Conservation (phyloP, 805 yeast genomes). For the Suhomyces vadensis region DNA sequence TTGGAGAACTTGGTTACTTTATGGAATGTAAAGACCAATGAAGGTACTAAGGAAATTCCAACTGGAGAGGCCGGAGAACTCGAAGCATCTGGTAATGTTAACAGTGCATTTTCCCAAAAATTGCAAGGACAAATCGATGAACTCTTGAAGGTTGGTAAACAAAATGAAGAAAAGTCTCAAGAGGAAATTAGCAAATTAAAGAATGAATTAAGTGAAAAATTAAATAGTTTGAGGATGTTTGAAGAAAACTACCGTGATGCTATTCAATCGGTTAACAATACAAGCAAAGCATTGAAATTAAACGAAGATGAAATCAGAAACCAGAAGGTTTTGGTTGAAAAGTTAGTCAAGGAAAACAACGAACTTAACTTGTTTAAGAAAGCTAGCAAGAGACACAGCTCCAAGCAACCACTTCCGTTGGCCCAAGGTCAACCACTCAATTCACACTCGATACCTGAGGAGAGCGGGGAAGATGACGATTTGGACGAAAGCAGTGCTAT, state of each 20-base stretch:
- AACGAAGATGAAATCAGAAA: slow-evolving; percentile 71
- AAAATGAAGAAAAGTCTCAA: slow-evolving; percentile 26
- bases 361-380: slow-evolving; percentile 58
- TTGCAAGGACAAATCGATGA: slow-evolving; percentile 61
- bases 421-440: slow-evolving; percentile 15
- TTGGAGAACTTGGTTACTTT: slow-evolving; percentile 36
- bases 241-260: slow-evolving; percentile 75
- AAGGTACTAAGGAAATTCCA: slow-evolving; percentile 11
- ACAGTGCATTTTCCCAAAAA: slow-evolving; percentile 32
- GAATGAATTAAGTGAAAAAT: slow-evolving; percentile 32
- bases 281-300: slow-evolving; percentile 69
- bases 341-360: slow-evolving; percentile 64
- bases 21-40: slow-evolving; percentile 27
- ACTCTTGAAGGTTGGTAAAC: slow-evolving; percentile 48
- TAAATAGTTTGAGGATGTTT: slow-evolving; percentile 33
- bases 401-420: slow-evolving; percentile 30
- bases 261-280: slow-evolving; percentile 67
- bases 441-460: slow-evolving; percentile 11
- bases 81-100: slow-evolving; percentile 10
- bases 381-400: slow-evolving; percentile 38
- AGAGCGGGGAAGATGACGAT: slow-evolving; percentile 29
- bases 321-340: slow-evolving; percentile 56
- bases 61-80: slow-evolving; percentile 3
- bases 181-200: slow-evolving; percentile 35
- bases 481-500: slow-evolving; percentile 20